These are phyloP conservation scores for Eurotiales sp. DNA, from an alignment of 2,329 filamentous ascomycete species.

Conservation along the genomic window DNA sequence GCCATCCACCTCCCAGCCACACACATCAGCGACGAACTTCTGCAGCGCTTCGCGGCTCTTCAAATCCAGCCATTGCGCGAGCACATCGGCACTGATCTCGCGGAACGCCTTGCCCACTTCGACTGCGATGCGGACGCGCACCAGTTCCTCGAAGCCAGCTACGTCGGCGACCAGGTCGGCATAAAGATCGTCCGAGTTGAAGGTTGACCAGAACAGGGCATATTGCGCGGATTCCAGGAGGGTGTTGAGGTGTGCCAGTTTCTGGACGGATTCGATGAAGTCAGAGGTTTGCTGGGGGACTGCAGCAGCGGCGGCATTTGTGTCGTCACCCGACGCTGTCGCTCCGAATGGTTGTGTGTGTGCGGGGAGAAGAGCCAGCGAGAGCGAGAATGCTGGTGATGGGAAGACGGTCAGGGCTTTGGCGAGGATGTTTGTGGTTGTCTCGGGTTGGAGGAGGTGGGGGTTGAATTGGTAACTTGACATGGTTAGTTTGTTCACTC, in stretches of 20 bases:
- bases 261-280: constrained; percentile 83
- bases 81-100: constrained; percentile 63
- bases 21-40: constrained; percentile 80
- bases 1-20: constrained; percentile 74
- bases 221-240: constrained; percentile 90
- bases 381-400: constrained; percentile 88
- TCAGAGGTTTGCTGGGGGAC: constrained; percentile 34
- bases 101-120: constrained; percentile 79
- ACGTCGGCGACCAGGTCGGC: constrained; percentile 94
- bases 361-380: constrained; percentile 87
- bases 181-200: constrained; percentile 92
- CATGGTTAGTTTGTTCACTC: background rate
- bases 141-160: constrained; percentile 87
- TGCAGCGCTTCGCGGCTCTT: constrained; percentile 60
- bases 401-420: constrained; percentile 98
- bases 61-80: constrained; percentile 74
- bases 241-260: constrained; percentile 77
- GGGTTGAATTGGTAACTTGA: constrained; percentile 98
- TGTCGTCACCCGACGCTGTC: constrained; percentile 24
- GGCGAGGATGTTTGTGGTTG: constrained; percentile 97
- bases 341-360: constrained; percentile 64
- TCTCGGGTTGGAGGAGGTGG: constrained; percentile 92
- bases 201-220: constrained; percentile 83
- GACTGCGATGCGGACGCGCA: constrained; percentile 83
- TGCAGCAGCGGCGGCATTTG: background rate